These are phyloP conservation scores for Wickerhamiella cacticola DNA, from an alignment of 805 yeast species.

Conservation along the genomic window DNA sequence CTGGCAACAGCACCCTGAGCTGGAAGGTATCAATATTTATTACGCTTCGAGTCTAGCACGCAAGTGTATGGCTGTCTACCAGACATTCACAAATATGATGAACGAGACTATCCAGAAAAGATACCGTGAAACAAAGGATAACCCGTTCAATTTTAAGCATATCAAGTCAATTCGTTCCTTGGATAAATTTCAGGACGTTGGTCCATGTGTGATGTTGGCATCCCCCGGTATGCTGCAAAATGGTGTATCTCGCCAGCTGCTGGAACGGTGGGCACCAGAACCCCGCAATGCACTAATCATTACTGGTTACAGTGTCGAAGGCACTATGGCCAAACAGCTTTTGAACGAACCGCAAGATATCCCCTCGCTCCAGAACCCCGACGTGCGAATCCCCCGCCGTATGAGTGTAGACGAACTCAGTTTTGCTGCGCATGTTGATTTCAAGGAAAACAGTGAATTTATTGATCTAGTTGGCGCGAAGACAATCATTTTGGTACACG, in stretches of 20 bases:
- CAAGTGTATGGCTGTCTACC: slow-evolving; percentile 95
- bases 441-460: slow-evolving; percentile 81
- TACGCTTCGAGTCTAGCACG: slow-evolving; percentile 90
- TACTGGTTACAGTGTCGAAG: slow-evolving; percentile 97
- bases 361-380: slow-evolving; percentile 72
- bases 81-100: slow-evolving; percentile 95
- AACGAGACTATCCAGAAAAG: slow-evolving; percentile 73
- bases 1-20: slow-evolving; percentile 75
- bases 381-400: slow-evolving; percentile 73
- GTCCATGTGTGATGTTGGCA: slow-evolving; percentile 93
- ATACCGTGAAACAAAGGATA: slow-evolving; percentile 64
- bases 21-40: slow-evolving; percentile 70
- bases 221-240: slow-evolving; percentile 98
- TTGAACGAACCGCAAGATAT: slow-evolving; percentile 85
- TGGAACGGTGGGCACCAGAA: slow-evolving; percentile 97
- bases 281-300: slow-evolving; percentile 74
- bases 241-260: slow-evolving; percentile 80
- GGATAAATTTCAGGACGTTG: slow-evolving; percentile 81
- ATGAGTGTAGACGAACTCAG: slow-evolving; percentile 84
- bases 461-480: slow-evolving; percentile 79
- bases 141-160: slow-evolving; percentile 83
- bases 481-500: slow-evolving; percentile 85
- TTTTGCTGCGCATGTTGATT: slow-evolving; percentile 99
- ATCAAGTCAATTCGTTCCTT: slow-evolving; percentile 67
- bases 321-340: slow-evolving; percentile 88